A percentile compares a stretch with the other conserved stretches of the same genome.
Evolutionary conservation across 768 basidiomycete genomes (phyloP).

Genomic region (Suillus luteus): DNA sequence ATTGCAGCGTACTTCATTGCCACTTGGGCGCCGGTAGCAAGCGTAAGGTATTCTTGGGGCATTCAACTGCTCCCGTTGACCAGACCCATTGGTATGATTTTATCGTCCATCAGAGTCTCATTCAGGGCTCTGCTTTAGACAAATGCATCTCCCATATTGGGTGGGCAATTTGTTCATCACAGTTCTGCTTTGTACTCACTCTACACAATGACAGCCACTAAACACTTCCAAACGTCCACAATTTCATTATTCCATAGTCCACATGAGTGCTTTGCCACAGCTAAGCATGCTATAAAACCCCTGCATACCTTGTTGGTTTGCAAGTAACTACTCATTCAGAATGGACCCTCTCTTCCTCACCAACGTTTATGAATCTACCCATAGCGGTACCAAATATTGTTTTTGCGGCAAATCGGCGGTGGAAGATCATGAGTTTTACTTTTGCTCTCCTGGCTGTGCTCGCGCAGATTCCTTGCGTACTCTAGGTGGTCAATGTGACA

Average conservation of each 20-base stretch:
- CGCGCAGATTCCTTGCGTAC: conserved; percentile 30
- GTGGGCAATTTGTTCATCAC: not conserved
- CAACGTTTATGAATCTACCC: conserved; percentile 17
- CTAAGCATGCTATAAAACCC: not conserved
- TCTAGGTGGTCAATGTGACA: conserved; percentile 19
- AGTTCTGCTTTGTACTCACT: not conserved
- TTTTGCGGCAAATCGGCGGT: conserved; percentile 28
- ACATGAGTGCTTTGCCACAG: not conserved
- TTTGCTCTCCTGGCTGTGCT: conserved; percentile 30
- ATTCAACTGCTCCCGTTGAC: not conserved
- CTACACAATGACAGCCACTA: not conserved
- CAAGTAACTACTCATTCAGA: not conserved
- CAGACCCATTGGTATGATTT: not conserved
- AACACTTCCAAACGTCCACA: not conserved
- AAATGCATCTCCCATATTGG: not conserved
- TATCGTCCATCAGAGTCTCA: not conserved
- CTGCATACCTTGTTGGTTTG: not conserved
- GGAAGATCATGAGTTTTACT: conserved; percentile 31
- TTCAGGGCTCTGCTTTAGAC: not conserved
- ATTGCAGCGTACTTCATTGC: not conserved
- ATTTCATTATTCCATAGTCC: not conserved
- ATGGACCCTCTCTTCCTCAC: not conserved
- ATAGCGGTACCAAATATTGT: conserved; percentile 17
- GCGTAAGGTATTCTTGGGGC: not conserved
- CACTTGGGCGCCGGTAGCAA: not conserved